phyloP scores from a whole-genome alignment of 805 yeast genomes.

The Yarrowia phangngaensis region DNA sequence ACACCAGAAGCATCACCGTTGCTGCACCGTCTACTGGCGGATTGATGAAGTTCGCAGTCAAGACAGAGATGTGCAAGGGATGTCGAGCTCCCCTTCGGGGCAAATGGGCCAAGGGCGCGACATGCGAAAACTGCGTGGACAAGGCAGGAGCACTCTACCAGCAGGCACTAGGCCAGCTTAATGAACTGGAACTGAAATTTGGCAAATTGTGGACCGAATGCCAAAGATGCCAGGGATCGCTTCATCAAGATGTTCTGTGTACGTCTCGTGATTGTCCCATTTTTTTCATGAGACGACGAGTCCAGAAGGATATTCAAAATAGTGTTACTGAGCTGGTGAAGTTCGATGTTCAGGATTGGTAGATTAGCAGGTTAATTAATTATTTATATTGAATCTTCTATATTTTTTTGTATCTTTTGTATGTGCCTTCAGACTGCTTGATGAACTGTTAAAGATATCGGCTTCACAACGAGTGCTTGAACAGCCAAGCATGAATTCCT shows the following conservation, averaged over 20 bases:
- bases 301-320: constrained; percentile 63
- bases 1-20: constrained; percentile 67
- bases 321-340: constrained; percentile 57
- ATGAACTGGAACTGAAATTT: constrained; percentile 74
- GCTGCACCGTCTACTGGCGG: constrained; percentile 81
- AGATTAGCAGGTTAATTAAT: too few relatives aligned
- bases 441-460: too few relatives aligned
- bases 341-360: constrained; percentile 53
- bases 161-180: constrained; percentile 74
- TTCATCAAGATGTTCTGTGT: constrained; percentile 94
- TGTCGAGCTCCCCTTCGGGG: constrained; percentile 75
- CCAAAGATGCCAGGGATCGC: constrained; percentile 93
- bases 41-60: constrained; percentile 84
- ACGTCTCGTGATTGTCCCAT: constrained; percentile 96
- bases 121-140: constrained; percentile 73
- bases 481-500: too few relatives aligned
- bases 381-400: too few relatives aligned
- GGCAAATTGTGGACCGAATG: constrained; percentile 96
- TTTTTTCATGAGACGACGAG: constrained; percentile 90
- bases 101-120: constrained; percentile 55
- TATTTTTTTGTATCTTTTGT: too few relatives aligned
- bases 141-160: constrained; percentile 76
- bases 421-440: too few relatives aligned
- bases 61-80: constrained; percentile 80
- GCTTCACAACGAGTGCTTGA: too few relatives aligned